Conservation (phyloP, 2,329 filamentous ascomycete species). For the Penicillium fuscoglaucum region DNA sequence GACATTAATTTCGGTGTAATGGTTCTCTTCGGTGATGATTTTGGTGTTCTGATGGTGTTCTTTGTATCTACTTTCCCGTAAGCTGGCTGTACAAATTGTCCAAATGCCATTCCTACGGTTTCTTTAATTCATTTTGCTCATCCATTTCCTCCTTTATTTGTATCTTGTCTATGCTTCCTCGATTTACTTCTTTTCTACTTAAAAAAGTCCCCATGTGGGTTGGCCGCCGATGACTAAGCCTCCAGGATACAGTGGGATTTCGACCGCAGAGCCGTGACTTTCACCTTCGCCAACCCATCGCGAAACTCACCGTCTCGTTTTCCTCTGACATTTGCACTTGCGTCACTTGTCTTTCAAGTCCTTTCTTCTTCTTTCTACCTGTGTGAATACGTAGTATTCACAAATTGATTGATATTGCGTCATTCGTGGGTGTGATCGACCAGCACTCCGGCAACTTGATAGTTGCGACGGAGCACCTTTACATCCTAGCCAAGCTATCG, state of each 20-base stretch:
- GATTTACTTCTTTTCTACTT: slow-evolving; percentile 8
- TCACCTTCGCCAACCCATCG: slow-evolving; percentile 39
- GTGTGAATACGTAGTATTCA: slow-evolving; percentile 1
- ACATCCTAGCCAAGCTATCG: slow-evolving; percentile 16
- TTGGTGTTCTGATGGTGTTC: slow-evolving; percentile 15
- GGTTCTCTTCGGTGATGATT: slow-evolving; percentile 6
- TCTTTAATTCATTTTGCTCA: neutral
- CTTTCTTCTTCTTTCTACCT: neutral
- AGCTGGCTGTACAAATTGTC: slow-evolving; percentile 21
- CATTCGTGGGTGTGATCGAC: slow-evolving; percentile 15
- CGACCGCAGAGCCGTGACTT: slow-evolving; percentile 38
- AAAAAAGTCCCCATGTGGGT: neutral
- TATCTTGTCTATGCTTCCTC: neutral
- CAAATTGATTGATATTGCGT: slow-evolving; percentile 7
- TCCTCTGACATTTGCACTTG: slow-evolving; percentile 5
- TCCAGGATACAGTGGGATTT: slow-evolving; percentile 36
- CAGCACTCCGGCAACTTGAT: slow-evolving; percentile 22
- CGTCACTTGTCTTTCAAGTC: neutral
- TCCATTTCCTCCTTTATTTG: neutral
- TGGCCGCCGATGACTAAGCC: slow-evolving; percentile 35
- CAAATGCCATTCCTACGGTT: slow-evolving; percentile 16
- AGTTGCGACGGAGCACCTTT: slow-evolving; percentile 24
- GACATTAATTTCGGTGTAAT: slow-evolving; percentile 21
- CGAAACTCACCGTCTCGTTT: slow-evolving; percentile 14
- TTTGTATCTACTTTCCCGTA: slow-evolving; percentile 20